phyloP scores from a whole-genome alignment of 75 land plant species.

The Cunninghamia lanceolata region DNA sequence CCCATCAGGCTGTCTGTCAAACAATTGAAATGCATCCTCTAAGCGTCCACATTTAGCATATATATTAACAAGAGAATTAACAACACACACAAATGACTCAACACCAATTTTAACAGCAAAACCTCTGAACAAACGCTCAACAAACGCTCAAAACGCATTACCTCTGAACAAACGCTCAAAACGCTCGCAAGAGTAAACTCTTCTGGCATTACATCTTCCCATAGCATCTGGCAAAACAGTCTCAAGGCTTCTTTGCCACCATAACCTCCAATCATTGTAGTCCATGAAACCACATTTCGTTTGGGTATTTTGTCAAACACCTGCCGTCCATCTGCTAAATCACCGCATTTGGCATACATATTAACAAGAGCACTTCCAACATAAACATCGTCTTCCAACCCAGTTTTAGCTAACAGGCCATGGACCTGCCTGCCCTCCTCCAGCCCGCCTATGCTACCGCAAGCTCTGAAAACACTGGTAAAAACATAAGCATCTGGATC shows the following conservation, averaged over 20 bases:
- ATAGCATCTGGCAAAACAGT: background rate
- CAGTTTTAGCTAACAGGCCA: conserved; percentile 17
- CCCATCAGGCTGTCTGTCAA: conserved; percentile 32
- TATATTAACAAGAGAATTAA: conserved; percentile 36
- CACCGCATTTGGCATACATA: conserved; percentile 10
- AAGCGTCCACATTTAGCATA: conserved; percentile 34
- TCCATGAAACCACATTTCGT: conserved; percentile 52
- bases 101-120: conserved; percentile 15
- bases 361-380: conserved; percentile 49
- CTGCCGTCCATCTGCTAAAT: background rate
- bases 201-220: background rate
- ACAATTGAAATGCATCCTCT: conserved; percentile 28
- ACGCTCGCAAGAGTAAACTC: background rate
- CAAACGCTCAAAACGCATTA: background rate
- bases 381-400: conserved; percentile 25
- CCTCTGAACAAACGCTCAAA: background rate
- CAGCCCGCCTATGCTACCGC: background rate
- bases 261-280: conserved; percentile 34
- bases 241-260: conserved; percentile 21
- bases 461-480: background rate
- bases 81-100: conserved; percentile 17
- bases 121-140: conserved; percentile 20
- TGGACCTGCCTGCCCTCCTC: conserved; percentile 15
- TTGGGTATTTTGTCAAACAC: conserved; percentile 28
- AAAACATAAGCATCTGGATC: background rate